Conservation (phyloP, 257 asterid genomes). For the Oldenlandia corymbosa region DNA sequence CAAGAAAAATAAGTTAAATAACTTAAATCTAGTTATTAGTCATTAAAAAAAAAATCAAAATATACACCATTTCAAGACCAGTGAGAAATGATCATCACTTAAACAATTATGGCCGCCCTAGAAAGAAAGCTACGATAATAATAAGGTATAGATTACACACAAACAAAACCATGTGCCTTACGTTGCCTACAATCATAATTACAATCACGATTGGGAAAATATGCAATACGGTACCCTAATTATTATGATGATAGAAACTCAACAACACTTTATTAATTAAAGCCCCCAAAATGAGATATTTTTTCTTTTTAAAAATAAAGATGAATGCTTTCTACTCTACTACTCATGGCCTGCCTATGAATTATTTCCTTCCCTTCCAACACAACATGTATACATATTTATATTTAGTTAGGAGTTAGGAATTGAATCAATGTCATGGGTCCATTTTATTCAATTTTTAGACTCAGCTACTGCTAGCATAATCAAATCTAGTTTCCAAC, state of each 20-base stretch:
- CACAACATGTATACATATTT: neutral
- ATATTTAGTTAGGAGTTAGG: constrained; percentile 12
- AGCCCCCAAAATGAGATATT: constrained; percentile 1
- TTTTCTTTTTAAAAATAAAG: too few relatives aligned
- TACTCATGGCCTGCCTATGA: too few relatives aligned
- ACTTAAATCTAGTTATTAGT: too few relatives aligned
- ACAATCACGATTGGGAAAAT: constrained; percentile 20
- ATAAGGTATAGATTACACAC: constrained; percentile 12
- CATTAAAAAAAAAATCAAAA: constrained; percentile 10
- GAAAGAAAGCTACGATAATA: constrained; percentile 9
- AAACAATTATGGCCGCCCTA: constrained; percentile 1
- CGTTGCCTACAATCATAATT: constrained; percentile 39
- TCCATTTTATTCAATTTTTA: constrained; percentile 15
- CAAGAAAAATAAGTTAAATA: too few relatives aligned
- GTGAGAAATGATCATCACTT: constrained; percentile 8
- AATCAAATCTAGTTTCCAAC: too few relatives aligned
- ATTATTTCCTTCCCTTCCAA: neutral
- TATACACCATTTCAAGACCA: too few relatives aligned
- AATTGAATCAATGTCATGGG: constrained; percentile 13
- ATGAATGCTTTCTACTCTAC: too few relatives aligned
- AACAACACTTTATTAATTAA: neutral
- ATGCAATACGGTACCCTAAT: constrained; percentile 14
- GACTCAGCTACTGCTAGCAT: neutral
- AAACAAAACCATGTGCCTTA: constrained; percentile 47
- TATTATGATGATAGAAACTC: neutral